A percentile compares a stretch with the other conserved stretches of the same genome.
Conservation (phyloP, 495 filamentous ascomycete species). For the Penicillium cinerascens region DNA sequence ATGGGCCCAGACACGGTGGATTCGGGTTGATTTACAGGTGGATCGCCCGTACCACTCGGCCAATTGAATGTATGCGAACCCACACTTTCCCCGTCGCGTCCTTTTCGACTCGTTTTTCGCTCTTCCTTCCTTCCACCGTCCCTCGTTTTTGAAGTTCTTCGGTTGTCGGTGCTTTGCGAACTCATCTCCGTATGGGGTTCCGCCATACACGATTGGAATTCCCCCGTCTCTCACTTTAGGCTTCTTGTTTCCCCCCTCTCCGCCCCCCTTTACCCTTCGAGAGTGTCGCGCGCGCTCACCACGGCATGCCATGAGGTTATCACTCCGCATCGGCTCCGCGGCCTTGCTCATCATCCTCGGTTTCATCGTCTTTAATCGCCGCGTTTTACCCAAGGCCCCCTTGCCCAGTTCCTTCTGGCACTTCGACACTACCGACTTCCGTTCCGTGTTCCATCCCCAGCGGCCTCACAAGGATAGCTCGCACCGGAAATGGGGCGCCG, state of each 20-base stretch:
- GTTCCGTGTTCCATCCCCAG: conserved; percentile 13
- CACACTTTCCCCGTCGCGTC: too few species aligned
- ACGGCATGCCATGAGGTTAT: conserved; percentile 44
- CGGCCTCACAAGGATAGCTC: conserved; percentile 10
- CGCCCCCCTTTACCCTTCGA: too few species aligned
- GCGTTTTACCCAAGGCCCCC: conserved; percentile 26
- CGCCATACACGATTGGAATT: background rate
- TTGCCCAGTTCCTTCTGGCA: conserved; percentile 28
- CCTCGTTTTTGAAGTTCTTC: too few species aligned
- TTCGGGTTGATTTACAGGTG: background rate
- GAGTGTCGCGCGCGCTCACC: conserved; percentile 3
- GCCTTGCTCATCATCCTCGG: conserved; percentile 34
- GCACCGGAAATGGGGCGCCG: conserved; percentile 25
- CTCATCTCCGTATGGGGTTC: conserved; percentile 5
- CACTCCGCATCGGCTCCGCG: conserved; percentile 34
- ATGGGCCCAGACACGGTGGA: background rate
- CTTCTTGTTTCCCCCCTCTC: background rate
- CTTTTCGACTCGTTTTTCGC: too few species aligned
- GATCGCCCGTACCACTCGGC: background rate
- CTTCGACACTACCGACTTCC: conserved; percentile 27
- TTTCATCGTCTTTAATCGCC: conserved; percentile 34
- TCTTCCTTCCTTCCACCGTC: background rate
- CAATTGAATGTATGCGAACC: background rate
- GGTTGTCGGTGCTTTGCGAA: too few species aligned
- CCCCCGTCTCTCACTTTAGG: background rate